These are phyloP conservation scores for Cornus kousa DNA, from an alignment of 148 eudicot genomes.

Conservation along the genomic window DNA sequence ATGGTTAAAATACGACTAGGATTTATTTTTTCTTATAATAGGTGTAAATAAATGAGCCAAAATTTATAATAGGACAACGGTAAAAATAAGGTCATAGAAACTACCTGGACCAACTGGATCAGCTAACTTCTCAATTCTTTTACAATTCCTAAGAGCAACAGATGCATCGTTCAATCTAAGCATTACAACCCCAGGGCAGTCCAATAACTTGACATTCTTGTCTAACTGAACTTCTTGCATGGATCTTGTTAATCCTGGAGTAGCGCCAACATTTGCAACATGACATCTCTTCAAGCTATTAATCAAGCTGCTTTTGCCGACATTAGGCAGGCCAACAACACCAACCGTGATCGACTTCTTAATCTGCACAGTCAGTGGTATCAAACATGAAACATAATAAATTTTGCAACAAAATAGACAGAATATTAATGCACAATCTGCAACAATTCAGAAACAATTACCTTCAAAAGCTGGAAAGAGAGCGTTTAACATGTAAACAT, in stretches of 20 bases:
- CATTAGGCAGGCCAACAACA: constrained; percentile 89
- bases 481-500: too few species aligned
- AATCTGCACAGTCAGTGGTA: constrained; percentile 46
- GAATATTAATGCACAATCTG: neutral
- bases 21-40: too few species aligned
- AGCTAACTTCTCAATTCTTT: constrained; percentile 85
- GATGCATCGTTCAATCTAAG: constrained; percentile 80
- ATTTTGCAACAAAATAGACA: neutral
- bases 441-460: neutral
- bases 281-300: constrained; percentile 96
- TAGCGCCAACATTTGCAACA: constrained; percentile 89
- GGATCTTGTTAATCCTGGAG: constrained; percentile 93
- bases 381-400: neutral
- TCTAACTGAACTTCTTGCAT: constrained; percentile 98
- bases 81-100: neutral
- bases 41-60: too few species aligned
- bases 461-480: neutral
- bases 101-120: constrained; percentile 86
- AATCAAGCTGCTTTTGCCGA: constrained; percentile 97
- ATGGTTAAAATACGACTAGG: too few species aligned
- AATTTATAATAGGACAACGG: neutral
- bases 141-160: constrained; percentile 88
- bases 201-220: constrained; percentile 86
- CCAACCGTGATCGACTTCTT: constrained; percentile 93
- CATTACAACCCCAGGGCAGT: constrained; percentile 98